These are phyloP conservation scores for Solanum piurae DNA, from an alignment of 257 asterid species.

Conservation along the genomic window DNA sequence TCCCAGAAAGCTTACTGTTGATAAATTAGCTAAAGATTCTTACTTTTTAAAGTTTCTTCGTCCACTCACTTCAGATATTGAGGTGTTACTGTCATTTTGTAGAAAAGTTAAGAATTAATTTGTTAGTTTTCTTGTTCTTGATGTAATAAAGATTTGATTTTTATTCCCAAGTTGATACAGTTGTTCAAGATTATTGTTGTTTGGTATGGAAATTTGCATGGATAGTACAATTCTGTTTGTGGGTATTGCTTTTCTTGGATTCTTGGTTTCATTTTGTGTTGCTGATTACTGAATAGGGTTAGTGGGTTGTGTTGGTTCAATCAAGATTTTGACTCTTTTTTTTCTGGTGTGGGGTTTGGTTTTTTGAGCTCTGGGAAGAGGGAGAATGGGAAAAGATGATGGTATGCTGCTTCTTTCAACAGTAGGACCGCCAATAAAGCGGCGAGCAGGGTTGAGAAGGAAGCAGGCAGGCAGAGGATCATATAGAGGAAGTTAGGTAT, in stretches of 20 bases:
- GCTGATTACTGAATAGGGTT: constrained; percentile 14
- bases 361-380: constrained; percentile 19
- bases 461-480: constrained; percentile 99
- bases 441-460: constrained; percentile 81
- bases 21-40: neutral
- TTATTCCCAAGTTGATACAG: neutral
- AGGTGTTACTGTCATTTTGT: neutral
- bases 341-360: constrained; percentile 17
- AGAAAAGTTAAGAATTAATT: neutral
- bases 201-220: constrained; percentile 25
- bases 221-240: neutral
- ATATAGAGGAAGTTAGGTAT: constrained; percentile 89
- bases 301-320: constrained; percentile 6
- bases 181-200: neutral
- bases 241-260: constrained; percentile 8
- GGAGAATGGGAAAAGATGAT: constrained; percentile 66
- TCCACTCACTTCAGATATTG: constrained; percentile 3
- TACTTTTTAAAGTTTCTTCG: neutral
- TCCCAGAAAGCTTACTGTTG: constrained; percentile 56
- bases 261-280: constrained; percentile 7
- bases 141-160: neutral
- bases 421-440: constrained; percentile 94
- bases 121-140: neutral
- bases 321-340: neutral
- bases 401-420: constrained; percentile 63